Percentiles rank a stretch among this genome's conserved stretches.
Evolutionary conservation across 768 basidiomycete species (phyloP).

Genomic region (Erythrobasidium yunnanense): DNA sequence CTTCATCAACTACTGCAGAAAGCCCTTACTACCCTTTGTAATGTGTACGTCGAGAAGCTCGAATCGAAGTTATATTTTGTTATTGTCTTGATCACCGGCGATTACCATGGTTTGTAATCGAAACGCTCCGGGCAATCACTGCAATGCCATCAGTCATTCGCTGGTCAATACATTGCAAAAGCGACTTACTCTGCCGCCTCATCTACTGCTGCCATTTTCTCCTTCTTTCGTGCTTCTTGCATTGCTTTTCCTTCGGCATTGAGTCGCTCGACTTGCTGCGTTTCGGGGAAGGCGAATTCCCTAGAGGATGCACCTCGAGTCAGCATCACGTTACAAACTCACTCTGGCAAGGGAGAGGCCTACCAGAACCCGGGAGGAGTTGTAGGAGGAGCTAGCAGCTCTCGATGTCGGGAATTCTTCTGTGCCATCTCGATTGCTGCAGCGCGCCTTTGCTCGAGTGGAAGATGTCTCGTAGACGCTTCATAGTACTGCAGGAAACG

Average conservation of each 20-base stretch:
- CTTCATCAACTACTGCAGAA: background rate
- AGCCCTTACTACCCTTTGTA: no score
- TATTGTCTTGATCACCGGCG: no score
- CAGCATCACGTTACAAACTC: background rate
- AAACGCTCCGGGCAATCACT: no score
- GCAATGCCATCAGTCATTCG: no score
- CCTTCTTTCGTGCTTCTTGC: background rate
- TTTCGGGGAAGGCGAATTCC: conserved; percentile 25
- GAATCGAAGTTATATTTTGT: no score
- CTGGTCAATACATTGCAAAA: no score
- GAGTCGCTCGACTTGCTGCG: background rate
- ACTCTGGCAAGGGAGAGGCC: background rate
- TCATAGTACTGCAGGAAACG: conserved; percentile 26
- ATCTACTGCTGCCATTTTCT: background rate
- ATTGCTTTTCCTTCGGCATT: background rate
- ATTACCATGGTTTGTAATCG: no score
- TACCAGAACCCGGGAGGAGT: conserved; percentile 29
- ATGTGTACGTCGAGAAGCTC: no score
- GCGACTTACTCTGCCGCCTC: no score
- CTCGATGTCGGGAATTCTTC: conserved; percentile 16
- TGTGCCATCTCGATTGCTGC: background rate
- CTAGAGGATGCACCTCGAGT: background rate
- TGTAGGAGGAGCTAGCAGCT: background rate
- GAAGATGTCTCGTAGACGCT: background rate
- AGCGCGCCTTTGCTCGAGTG: background rate